Evolutionary conservation across 2,329 filamentous ascomycete genomes (phyloP).

Genomic region (Cladobotryum mycophilum): DNA sequence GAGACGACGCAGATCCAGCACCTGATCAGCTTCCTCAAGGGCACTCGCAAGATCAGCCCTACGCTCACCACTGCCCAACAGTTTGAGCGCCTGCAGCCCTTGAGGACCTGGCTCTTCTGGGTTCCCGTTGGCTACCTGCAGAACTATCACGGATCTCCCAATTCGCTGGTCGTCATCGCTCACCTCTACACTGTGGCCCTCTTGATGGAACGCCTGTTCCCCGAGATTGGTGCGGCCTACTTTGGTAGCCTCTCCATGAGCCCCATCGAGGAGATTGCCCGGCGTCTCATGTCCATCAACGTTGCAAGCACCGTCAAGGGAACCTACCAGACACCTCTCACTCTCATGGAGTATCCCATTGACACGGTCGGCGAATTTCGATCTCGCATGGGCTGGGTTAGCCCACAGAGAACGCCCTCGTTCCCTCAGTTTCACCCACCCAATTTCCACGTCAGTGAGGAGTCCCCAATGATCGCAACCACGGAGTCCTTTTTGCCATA

Average conservation of each 20-base stretch:
- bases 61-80: slow-evolving; percentile 71
- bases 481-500: slow-evolving; percentile 46
- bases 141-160: slow-evolving; percentile 67
- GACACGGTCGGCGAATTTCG: slow-evolving; percentile 64
- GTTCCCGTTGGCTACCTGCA: slow-evolving; percentile 80
- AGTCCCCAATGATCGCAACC: slow-evolving; percentile 35
- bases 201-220: slow-evolving; percentile 83
- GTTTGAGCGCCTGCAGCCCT: slow-evolving; percentile 81
- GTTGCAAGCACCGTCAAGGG: slow-evolving; percentile 50
- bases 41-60: slow-evolving; percentile 63
- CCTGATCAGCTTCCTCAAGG: slow-evolving; percentile 65
- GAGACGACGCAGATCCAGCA: slow-evolving; percentile 63
- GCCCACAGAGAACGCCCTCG: slow-evolving; percentile 52
- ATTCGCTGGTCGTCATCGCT: slow-evolving; percentile 74
- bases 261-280: slow-evolving; percentile 81
- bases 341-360: slow-evolving; percentile 67
- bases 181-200: slow-evolving; percentile 89
- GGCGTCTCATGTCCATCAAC: slow-evolving; percentile 64
- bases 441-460: slow-evolving; percentile 46
- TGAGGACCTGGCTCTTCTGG: slow-evolving; percentile 95
- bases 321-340: slow-evolving; percentile 55
- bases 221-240: slow-evolving; percentile 84
- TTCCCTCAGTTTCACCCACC: slow-evolving; percentile 55
- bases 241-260: slow-evolving; percentile 73
- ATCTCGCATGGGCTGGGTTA: slow-evolving; percentile 60